These are phyloP conservation scores for sweet orange (Citrus sinensis) DNA, from an alignment of 345 rosid genomes.

Conservation along the genomic window DVS_A1.0 CM039161.1:24123501-24124000, in stretches of 20 bases:
- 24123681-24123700: not conserved
- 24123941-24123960: not conserved
- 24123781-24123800: no score
- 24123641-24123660: not conserved
- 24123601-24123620: not conserved
- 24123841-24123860: no score
- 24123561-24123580: not conserved
- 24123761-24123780: not conserved
- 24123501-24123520: conserved; percentile 69
- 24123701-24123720: not conserved
- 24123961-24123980: not conserved
- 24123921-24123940: not conserved
- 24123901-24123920: no score
- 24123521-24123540: conserved; percentile 61
- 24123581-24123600: not conserved
- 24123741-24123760: not conserved
- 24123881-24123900: no score
- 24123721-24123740: not conserved
- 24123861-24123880: no score
- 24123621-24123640: not conserved
- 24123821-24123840: no score
- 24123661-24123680: not conserved
- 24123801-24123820: no score
- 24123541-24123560: not conserved
- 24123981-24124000: not conserved